These are phyloP conservation scores for Talaromyces verruculosus DNA, from an alignment of 2,329 filamentous ascomycete genomes.

Conservation along the genomic window DNA sequence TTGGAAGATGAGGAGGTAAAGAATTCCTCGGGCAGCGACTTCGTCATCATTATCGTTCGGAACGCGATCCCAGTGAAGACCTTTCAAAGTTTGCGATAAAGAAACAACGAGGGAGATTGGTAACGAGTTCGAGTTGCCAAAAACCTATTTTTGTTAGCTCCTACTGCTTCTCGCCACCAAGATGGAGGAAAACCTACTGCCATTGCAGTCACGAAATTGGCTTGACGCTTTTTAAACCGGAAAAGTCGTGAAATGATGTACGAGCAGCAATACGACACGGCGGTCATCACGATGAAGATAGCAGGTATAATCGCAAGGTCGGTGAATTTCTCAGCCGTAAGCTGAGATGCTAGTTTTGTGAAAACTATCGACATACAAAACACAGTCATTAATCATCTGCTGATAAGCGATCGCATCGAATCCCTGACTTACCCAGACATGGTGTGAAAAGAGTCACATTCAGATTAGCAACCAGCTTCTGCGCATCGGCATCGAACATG, in stretches of 20 bases:
- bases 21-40: conserved; percentile 86
- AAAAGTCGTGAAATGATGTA: conserved; percentile 70
- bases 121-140: conserved; percentile 96
- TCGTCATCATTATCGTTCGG: conserved; percentile 93
- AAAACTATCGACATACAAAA: conserved; percentile 63
- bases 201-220: conserved; percentile 97
- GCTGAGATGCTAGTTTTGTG: conserved; percentile 90
- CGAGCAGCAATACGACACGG: conserved; percentile 80
- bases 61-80: conserved; percentile 89
- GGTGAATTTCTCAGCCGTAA: conserved; percentile 83
- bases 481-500: conserved; percentile 91
- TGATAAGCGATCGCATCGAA: not conserved
- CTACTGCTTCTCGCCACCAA: not conserved
- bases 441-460: conserved; percentile 97
- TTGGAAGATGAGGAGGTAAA: conserved; percentile 96
- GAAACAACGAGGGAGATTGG: conserved; percentile 95
- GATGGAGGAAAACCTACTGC: conserved; percentile 55
- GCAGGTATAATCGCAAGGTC: conserved; percentile 93
- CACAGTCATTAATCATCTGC: not conserved
- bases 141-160: conserved; percentile 56
- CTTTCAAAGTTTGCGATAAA: conserved; percentile 84
- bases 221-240: conserved; percentile 77
- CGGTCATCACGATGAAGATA: conserved; percentile 85
- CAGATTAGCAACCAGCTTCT: conserved; percentile 94
- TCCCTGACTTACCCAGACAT: conserved; percentile 71